Conservation (phyloP, 805 yeast genomes). For the Ascoidea rubescens region DNA sequence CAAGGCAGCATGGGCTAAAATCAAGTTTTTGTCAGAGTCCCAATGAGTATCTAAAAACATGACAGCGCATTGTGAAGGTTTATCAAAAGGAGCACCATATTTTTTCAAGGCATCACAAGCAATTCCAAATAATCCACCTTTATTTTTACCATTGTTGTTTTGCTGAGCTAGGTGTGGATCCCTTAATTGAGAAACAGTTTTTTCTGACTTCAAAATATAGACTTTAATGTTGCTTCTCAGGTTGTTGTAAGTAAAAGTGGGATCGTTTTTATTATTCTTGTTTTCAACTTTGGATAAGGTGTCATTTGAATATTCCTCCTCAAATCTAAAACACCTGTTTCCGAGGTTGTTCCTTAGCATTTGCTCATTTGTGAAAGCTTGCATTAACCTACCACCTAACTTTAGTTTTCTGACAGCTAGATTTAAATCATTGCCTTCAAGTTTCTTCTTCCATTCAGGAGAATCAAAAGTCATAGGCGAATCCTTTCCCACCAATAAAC, state of each 20-base stretch:
- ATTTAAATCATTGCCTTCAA: conserved; percentile 55
- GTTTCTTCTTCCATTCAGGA: conserved; percentile 31
- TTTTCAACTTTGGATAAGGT: conserved; percentile 36
- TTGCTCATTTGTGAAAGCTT: conserved; percentile 83
- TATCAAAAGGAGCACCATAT: conserved; percentile 41
- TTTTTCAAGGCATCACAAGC: conserved; percentile 60
- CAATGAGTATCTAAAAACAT: conserved; percentile 76
- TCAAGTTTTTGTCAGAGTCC: conserved; percentile 44
- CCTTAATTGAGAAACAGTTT: conserved; percentile 56
- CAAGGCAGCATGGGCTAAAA: conserved; percentile 82
- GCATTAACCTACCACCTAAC: conserved; percentile 79
- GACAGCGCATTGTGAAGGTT: conserved; percentile 71
- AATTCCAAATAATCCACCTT: conserved; percentile 66
- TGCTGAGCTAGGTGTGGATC: conserved; percentile 83
- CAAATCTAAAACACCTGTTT: conserved; percentile 60
- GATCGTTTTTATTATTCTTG: conserved; percentile 11
- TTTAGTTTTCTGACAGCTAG: conserved; percentile 62
- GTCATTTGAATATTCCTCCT: conserved; percentile 44
- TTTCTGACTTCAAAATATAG: conserved; percentile 59
- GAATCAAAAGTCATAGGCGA: conserved; percentile 61
- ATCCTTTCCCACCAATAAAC: conserved; percentile 64
- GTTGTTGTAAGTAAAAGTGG: no score
- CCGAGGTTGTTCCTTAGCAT: conserved; percentile 73
- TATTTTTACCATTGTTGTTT: conserved; percentile 51
- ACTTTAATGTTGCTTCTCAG: conserved; percentile 51